Evolutionary conservation across 2,329 filamentous ascomycete species (phyloP), one percentile per base, ranked within the genome.

Genomic region (Sarocladium strictum): DNA sequence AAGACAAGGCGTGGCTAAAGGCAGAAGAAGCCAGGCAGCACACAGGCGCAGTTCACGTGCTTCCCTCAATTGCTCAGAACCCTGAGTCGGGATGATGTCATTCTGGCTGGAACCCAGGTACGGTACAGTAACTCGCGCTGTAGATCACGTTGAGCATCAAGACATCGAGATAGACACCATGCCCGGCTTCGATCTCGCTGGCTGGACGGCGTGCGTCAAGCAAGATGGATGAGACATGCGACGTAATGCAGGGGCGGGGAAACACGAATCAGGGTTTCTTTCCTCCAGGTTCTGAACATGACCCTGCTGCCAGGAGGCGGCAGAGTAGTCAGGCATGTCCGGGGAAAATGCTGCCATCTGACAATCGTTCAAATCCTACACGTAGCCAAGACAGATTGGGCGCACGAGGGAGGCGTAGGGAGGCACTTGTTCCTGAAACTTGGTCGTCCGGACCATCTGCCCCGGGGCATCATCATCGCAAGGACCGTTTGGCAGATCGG

Each of bases 221-320:
- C 43, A 29, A 29, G 43, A 32, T 17, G 24, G 43, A 49, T 49
- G 43, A 49, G 43, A 49, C 43, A 49, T 49, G 23, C 24, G 14
- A 23, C 19, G 17, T 43, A 21, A 43, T 43, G 12, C 17, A 38
- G 17, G 7, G 3, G 38, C 12, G 9, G 14, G 38, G 35, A 6
- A 19, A 21, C 38, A 23, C 7, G 38, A 43, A 43, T 23, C 38
- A 43, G 23, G 38, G 38, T 32, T 32, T 43, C 38, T n/a, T n/a
- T n/a, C n/a, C n/a, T n/a, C n/a, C n/a, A n/a, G n/a, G n/a, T n/a
- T n/a, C n/a, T n/a, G n/a, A 15, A 38, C 35, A 14, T 38, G 35
- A 15, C n/a, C 6, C 9, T 15, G n/a, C 15, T 38, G 35, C 35
- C 9, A 5, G 6, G 9, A 17, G 11, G 12, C 35, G n/a, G 35